Evolutionary conservation across 2,329 filamentous ascomycete genomes (phyloP), one percentile per base, ranked within the genome.

Genomic region (Penicillium polonicum): DNA sequence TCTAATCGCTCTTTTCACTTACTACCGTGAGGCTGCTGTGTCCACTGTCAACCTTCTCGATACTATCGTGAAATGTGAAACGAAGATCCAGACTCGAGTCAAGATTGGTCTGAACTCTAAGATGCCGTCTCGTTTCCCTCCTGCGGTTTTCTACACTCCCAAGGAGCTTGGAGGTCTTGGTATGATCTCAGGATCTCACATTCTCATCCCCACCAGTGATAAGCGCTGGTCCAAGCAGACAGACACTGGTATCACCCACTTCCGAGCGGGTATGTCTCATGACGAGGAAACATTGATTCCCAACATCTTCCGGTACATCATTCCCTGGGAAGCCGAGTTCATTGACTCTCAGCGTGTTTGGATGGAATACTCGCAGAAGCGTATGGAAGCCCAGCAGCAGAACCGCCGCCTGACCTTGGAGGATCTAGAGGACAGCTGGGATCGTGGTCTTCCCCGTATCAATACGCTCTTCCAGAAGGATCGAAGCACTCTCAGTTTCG

Each of bases 391-490:
- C 21, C 96, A 97, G 70, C 93, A 97, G 68, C 94, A 99, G 74
- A 99, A 99, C 69, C 88, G 94, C 57, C 87, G 94, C 65, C 80
- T 99, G 46, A 99, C 94, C 0, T 83, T 99, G 8, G 94, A 99
- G 73, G 94, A 99, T 77, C 81, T 99, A 23, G 94, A 99, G 71
- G 94, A 99, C 72, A 96, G 91, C 71, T 99, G 94, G 94, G 95
- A 99, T 72, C 91, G 94, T 66, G 94, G 94, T 80, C 82, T 99
- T 52, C 94, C 94, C 19, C 90, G 94, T 79, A 99, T 99, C 79
- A 99, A 99, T 74, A 99, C 94, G 0, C 82, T 99, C 2, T 99
- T 99, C 86, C 94, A 99, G 74, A 99, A 99, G 76, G 94, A 99
- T 68, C 85, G 94, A 69, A 97, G 92, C 74, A 99, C 94, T 0